Percentiles rank a stretch among this genome's conserved stretches.
Conservation (phyloP, 208 protist genomes). For the Crithidia thermophila region DNA sequence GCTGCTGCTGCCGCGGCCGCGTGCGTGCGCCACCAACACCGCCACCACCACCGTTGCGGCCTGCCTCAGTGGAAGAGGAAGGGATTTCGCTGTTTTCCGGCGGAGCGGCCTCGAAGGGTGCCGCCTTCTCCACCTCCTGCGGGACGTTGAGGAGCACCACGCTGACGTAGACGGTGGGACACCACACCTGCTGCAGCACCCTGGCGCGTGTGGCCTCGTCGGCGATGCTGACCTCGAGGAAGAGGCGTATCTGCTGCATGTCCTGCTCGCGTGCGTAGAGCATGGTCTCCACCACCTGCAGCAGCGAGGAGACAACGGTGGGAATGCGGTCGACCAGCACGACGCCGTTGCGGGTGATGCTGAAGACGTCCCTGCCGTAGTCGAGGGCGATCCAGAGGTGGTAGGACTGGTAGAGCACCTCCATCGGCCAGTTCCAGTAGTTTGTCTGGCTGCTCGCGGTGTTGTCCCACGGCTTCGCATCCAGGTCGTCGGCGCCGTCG, state of each 20-base stretch:
- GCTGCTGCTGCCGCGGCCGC: constrained; percentile 7
- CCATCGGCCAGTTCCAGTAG: constrained; percentile 82
- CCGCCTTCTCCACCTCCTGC: constrained; percentile 22
- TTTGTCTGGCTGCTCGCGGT: constrained; percentile 36
- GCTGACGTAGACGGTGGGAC: constrained; percentile 59
- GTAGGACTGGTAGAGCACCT: constrained; percentile 84
- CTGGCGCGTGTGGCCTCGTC: constrained; percentile 35
- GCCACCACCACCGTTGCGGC: background rate
- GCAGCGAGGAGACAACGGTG: constrained; percentile 57
- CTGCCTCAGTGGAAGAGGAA: no score
- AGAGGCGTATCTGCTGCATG: constrained; percentile 38
- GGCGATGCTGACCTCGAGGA: constrained; percentile 47
- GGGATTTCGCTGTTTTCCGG: background rate
- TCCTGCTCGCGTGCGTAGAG: constrained; percentile 67
- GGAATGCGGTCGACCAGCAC: constrained; percentile 78
- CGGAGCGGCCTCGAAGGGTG: constrained; percentile 15
- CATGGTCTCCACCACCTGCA: constrained; percentile 66
- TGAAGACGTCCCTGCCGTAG: constrained; percentile 69
- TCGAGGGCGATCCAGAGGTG: constrained; percentile 80
- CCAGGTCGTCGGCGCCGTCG: constrained; percentile 48
- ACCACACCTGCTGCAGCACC: constrained; percentile 74
- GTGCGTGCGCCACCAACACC: background rate
- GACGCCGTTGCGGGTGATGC: constrained; percentile 72
- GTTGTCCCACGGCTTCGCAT: constrained; percentile 73
- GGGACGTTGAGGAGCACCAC: constrained; percentile 85